phyloP scores from a whole-genome alignment of 1,284 basidiomycete species.

The Dichomitus squalens region DNA sequence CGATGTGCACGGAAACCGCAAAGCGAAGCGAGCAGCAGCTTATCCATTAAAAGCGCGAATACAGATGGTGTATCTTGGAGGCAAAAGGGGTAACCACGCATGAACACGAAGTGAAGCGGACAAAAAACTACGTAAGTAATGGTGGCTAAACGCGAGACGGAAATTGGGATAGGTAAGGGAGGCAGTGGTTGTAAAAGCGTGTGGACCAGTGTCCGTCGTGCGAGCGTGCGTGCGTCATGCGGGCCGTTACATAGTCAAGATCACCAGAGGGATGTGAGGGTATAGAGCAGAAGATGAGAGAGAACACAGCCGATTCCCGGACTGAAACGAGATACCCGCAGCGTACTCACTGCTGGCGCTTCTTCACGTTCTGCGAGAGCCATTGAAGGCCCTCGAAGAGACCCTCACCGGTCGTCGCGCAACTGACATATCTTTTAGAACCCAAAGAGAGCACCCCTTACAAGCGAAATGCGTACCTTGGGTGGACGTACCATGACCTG shows the following conservation, averaged over 20 bases:
- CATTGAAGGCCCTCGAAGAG: slow-evolving; percentile 95
- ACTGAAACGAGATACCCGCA: slow-evolving; percentile 10
- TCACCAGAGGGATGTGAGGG: slow-evolving; percentile 33
- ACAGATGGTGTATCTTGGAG: slow-evolving; percentile 34
- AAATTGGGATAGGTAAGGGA: slow-evolving; percentile 4
- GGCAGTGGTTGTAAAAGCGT: slow-evolving; percentile 25
- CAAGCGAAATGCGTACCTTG: slow-evolving; percentile 63
- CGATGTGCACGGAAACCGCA: slow-evolving; percentile 9
- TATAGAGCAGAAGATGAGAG: slow-evolving; percentile 32
- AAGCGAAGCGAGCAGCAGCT: slow-evolving; percentile 22
- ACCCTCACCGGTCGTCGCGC: slow-evolving; percentile 95
- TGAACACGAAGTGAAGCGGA: slow-evolving; percentile 29
- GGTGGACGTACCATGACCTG: slow-evolving; percentile 98
- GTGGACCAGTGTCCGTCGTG: slow-evolving; percentile 39
- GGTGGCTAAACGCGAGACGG: slow-evolving; percentile 26
- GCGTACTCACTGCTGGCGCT: slow-evolving; percentile 65
- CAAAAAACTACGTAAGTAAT: slow-evolving; percentile 16
- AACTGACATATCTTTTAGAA: slow-evolving; percentile 50
- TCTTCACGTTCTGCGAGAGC: slow-evolving; percentile 96
- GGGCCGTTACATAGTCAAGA: slow-evolving; percentile 36
- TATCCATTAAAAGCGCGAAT: slow-evolving; percentile 40
- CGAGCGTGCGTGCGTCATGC: slow-evolving; percentile 36
- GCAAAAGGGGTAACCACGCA: slow-evolving; percentile 30
- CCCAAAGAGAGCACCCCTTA: not conserved
- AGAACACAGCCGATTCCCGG: slow-evolving; percentile 21